Conservation (phyloP, 2,329 filamentous ascomycete genomes). For the Coleophoma cylindrospora region DNA sequence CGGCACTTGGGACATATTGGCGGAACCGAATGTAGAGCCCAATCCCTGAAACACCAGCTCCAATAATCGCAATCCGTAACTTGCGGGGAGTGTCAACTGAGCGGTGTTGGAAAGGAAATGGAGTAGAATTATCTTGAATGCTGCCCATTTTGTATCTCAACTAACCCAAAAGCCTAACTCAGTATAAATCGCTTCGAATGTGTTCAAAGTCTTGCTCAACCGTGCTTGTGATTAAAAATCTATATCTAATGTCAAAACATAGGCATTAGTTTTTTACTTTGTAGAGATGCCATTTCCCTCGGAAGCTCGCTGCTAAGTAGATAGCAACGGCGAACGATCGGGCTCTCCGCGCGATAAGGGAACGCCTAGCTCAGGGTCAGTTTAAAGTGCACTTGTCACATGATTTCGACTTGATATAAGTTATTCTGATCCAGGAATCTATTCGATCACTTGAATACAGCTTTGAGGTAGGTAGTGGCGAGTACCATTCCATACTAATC, state of each 20-base stretch:
- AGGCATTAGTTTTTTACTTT: too few relatives aligned
- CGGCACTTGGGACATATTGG: slow-evolving; percentile 24
- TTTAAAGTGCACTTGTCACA: not conserved
- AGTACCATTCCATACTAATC: too few relatives aligned
- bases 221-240: too few relatives aligned
- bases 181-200: too few relatives aligned
- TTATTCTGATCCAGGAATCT: not conserved
- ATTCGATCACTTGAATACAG: too few relatives aligned
- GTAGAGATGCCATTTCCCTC: too few relatives aligned
- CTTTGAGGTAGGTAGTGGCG: too few relatives aligned
- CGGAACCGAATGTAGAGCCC: not conserved
- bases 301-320: not conserved
- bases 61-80: slow-evolving; percentile 6
- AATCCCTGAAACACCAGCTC: slow-evolving; percentile 30
- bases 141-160: not conserved
- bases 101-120: not conserved
- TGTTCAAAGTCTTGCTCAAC: too few relatives aligned
- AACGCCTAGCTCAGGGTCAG: not conserved
- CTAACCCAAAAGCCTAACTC: too few relatives aligned
- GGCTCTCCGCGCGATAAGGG: not conserved
- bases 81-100: not conserved
- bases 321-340: not conserved
- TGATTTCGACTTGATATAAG: not conserved
- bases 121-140: not conserved
- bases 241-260: too few relatives aligned